A percentile compares a stretch with the other conserved stretches of the same genome.
phyloP scores from a whole-genome alignment of 768 basidiomycete genomes.

The Auriculariales sp. region DNA sequence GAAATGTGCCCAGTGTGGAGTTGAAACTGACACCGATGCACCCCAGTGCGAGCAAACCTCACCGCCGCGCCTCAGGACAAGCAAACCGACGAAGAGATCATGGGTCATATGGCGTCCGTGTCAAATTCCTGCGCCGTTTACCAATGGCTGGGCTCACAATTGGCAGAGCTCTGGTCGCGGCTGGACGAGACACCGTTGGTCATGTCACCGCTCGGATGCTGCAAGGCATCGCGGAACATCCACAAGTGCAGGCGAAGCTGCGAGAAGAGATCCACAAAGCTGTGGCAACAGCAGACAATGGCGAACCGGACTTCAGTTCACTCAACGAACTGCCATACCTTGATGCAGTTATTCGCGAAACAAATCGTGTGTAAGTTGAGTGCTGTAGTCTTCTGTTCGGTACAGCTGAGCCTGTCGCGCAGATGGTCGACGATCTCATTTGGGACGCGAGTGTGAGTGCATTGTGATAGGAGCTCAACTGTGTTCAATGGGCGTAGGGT shows the following conservation, averaged over 20 bases:
- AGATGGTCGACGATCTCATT: background rate
- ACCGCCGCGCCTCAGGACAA: background rate
- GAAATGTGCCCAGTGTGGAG: background rate
- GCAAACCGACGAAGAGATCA: background rate
- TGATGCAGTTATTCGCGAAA: slow-evolving; percentile 34
- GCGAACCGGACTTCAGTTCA: slow-evolving; percentile 45
- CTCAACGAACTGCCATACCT: slow-evolving; percentile 39
- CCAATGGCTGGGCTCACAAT: background rate
- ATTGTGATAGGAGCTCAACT: background rate
- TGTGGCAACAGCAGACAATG: background rate
- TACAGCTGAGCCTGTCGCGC: background rate
- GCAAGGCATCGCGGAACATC: background rate
- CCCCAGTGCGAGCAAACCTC: background rate
- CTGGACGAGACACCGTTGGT: background rate
- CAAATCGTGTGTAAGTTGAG: slow-evolving; percentile 18
- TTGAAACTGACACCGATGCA: no score
- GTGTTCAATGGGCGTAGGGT: background rate
- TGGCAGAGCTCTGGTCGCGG: background rate
- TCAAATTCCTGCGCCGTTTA: background rate
- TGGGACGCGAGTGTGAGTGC: background rate
- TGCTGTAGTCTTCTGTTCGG: background rate
- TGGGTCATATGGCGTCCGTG: background rate
- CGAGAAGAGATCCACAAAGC: background rate
- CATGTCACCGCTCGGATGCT: background rate
- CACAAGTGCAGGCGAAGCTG: background rate